Conservation (phyloP, 208 protist genomes). For the Acanthamoeba culbertsoni region DNA sequence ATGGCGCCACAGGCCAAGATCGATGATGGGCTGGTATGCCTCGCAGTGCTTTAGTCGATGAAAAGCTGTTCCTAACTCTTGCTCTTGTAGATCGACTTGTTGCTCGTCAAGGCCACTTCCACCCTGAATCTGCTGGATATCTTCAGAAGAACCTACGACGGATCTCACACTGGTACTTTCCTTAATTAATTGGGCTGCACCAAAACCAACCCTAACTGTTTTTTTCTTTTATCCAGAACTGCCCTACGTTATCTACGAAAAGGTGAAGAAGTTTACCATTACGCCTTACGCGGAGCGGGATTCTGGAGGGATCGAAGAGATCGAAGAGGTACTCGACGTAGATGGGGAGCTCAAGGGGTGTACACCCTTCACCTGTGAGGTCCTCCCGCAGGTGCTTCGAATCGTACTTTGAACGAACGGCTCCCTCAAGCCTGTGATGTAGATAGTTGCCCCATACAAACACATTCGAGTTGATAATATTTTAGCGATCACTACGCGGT, state of each 20-base stretch:
- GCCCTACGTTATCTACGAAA: constrained; percentile 34
- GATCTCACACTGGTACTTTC: constrained; percentile 26
- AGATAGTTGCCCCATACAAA: neutral
- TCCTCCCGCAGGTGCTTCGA: neutral
- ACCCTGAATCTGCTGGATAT: constrained; percentile 33
- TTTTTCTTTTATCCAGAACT: neutral
- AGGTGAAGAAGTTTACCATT: constrained; percentile 51
- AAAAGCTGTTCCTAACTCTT: neutral
- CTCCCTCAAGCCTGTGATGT: neutral
- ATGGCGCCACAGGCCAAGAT: constrained; percentile 43
- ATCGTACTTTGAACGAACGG: neutral
- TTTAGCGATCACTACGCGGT: too few species aligned
- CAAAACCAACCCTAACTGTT: too few species aligned
- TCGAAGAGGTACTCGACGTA: constrained; percentile 30
- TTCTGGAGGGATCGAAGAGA: neutral
- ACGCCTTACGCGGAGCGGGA: neutral
- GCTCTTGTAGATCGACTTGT: neutral
- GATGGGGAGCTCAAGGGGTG: constrained; percentile 49
- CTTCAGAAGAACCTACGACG: constrained; percentile 15
- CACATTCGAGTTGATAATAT: too few species aligned
- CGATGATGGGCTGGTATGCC: neutral
- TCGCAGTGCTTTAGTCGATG: neutral
- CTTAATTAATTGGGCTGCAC: neutral
- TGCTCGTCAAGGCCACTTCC: neutral
- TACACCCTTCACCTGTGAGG: constrained; percentile 47